Evolutionary conservation across 2,329 filamentous ascomycete genomes (phyloP), one percentile per base, ranked within the genome.

Genomic region (Sarocladium oryzae): DNA sequence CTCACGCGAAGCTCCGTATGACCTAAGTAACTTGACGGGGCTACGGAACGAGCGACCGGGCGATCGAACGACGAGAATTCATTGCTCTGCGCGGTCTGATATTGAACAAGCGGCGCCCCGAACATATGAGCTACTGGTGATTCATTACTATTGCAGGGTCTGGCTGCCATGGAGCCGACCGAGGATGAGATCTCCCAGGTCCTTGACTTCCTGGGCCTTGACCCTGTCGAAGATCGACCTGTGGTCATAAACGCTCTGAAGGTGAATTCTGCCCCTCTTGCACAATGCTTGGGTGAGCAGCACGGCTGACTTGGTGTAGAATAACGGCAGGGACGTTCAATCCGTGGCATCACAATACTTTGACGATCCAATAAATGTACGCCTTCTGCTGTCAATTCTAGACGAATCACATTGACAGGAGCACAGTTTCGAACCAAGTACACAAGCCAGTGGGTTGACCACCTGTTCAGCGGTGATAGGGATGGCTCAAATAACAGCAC

Each of bases 291-390:
- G 10, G 48, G 30, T 26, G 33, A 40, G 41, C 18, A 40, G 11
- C 11, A 20, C 16, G 20, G 24, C 43, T 48, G 28, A 48, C 4
- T 11, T 5, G 16, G 3, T 33, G 4, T 40, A 68, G 66, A 63
- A 61, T 53, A 69, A 79, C 55, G 69, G 68, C 32, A 68, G 73
- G 40, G 72, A 76, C 56, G 57, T 74, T 30, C 68, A 77, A 40
- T 63, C 68, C 20, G 79, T 82, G 2, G 61, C 77, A 1, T 70
- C 69, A 52, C 74, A 81, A 50, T 82, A 69, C 56, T 78, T 74
- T 49, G 77, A 82, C 55, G 67, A 75, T 46, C 56, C 71, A 2
- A 63, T 65, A 13, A 61, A 38, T 40, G 67, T 71, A 62, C 50
- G 60, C 4, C 36, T 46, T 28, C 26, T 9, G 13, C 24, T 20